Evolutionary conservation across 2,329 filamentous ascomycete species (phyloP), one percentile per base, ranked within the genome.

Genomic region (Graphium sp.): DNA sequence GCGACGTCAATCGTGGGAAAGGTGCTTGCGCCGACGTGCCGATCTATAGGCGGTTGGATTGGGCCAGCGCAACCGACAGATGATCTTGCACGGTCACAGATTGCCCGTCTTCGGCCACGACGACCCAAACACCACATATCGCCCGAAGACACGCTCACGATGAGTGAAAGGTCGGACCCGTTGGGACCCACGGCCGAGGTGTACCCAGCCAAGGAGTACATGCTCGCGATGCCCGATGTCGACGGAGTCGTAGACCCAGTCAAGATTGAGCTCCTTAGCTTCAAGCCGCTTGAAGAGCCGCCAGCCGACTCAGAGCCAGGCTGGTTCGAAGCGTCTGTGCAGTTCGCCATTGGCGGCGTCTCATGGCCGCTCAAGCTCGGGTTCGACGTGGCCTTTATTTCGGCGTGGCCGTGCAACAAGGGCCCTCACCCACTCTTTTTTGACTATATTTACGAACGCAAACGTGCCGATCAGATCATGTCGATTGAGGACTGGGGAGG

Each of bases 1-100:
- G 66, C 71, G 9, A 58, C 64, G 13, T 77, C 66, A 39, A 77
- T 83, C 32, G 72, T 84, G 3, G 78, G 77, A 21, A 83, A 81
- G 43, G 77, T 84, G 3, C 56, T 84, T 6, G 75, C 71, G 22
- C 72, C 76, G 15, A 81, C 76, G 1, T 80, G 78, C 39, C 67
- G 64, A 36, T 65, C 75, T 31, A 61, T 79, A 13, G 76, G 68
- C 24, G 78, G 78, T 15, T 84, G 78, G 78, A 57, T 83, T 22
- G 78, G 78, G 0, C 78, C 78, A 3, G 75, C 73, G 18, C 64
- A 73, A 6, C 74, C 74, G 14, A 76, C 74, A 2, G 53, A 60
- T 4, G 74, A 82, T 43, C 63, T 84, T 4, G 61, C 59, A 27
- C 66, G 70, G 21, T 73, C 71, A 2, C 74, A 83, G 47, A 79